These are phyloP conservation scores for Dillenia turbinata DNA, from an alignment of 164 flowering plant genomes.

Conservation along the genomic window DNA sequence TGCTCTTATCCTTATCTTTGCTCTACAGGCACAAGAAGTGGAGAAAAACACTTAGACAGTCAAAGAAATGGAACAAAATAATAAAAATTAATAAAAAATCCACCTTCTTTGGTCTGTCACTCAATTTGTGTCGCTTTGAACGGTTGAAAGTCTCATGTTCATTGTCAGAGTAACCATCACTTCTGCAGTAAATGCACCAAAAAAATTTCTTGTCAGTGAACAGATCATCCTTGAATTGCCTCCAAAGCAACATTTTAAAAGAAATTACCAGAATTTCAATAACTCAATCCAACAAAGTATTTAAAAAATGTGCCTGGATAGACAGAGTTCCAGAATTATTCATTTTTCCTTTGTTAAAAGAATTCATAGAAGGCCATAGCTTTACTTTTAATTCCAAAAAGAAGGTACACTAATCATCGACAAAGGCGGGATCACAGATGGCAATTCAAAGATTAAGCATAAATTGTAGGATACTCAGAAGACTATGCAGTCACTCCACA, in stretches of 20 bases:
- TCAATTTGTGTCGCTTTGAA: constrained; percentile 43
- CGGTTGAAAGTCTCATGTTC: constrained; percentile 54
- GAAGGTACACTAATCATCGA: constrained; percentile 17
- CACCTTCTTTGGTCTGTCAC: constrained; percentile 63
- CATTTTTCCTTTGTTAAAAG: too few species aligned
- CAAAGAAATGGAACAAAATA: not conserved
- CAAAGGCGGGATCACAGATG: constrained; percentile 22
- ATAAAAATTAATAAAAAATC: not conserved
- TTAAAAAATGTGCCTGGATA: not conserved
- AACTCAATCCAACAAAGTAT: not conserved
- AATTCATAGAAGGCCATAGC: too few species aligned
- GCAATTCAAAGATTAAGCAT: too few species aligned
- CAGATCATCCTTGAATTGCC: not conserved
- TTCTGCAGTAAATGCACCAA: constrained; percentile 15
- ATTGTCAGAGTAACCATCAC: constrained; percentile 54
- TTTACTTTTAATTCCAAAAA: not conserved
- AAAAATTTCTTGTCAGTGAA: not conserved
- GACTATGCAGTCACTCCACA: too few species aligned
- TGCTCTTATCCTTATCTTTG: constrained; percentile 65
- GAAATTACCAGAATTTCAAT: not conserved
- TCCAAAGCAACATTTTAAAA: not conserved
- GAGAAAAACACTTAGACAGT: not conserved
- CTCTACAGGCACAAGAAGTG: constrained; percentile 25
- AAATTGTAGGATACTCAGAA: too few species aligned
- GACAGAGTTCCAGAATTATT: too few species aligned